These are phyloP conservation scores for Coprinopsis cinerea DNA, from an alignment of 768 basidiomycete species.

Conservation along the genomic window DNA sequence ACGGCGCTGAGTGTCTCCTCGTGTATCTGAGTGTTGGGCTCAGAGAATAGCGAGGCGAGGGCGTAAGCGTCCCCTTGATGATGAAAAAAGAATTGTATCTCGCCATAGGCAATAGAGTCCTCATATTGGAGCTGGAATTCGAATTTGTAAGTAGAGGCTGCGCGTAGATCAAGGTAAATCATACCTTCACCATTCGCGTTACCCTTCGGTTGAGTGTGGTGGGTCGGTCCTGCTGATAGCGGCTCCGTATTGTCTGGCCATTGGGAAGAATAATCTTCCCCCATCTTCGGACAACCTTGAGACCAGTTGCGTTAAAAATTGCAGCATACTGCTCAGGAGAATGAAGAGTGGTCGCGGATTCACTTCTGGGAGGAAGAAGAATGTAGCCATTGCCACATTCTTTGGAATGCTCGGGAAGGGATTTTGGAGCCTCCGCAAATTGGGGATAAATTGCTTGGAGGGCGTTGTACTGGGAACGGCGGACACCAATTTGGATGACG, in stretches of 20 bases:
- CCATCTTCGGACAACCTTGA: conserved; percentile 16
- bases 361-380: conserved; percentile 11
- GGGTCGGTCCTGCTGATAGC: conserved; percentile 22
- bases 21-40: background rate
- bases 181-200: conserved; percentile 3
- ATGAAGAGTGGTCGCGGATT: background rate
- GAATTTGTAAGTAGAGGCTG: background rate
- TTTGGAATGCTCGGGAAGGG: background rate
- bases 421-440: background rate
- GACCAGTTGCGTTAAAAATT: conserved; percentile 11
- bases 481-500: conserved; percentile 17
- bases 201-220: background rate
- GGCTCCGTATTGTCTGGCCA: conserved; percentile 21
- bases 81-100: background rate
- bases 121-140: background rate
- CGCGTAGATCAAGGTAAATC: background rate
- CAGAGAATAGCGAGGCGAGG: background rate
- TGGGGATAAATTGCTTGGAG: conserved; percentile 13
- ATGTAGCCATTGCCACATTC: background rate
- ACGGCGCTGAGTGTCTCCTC: background rate
- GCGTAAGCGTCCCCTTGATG: background rate
- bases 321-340: background rate
- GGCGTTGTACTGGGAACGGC: conserved; percentile 17
- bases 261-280: conserved; percentile 27
- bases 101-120: background rate